These are phyloP conservation scores for Colletotrichum lini DNA, from an alignment of 2,329 filamentous ascomycete genomes.

Conservation along the genomic window DNA sequence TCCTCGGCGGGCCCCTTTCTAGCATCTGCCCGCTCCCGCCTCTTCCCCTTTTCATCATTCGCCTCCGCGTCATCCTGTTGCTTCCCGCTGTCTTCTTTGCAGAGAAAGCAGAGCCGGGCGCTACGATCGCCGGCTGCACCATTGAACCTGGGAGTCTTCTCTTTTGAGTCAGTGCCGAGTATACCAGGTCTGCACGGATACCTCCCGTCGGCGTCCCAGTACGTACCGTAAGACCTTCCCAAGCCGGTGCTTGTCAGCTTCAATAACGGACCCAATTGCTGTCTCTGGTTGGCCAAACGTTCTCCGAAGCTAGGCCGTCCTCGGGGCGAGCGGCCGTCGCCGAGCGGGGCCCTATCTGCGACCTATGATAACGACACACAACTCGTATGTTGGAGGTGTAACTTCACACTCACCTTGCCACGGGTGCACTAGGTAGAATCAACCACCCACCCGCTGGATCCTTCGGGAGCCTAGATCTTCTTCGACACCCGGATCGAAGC, in stretches of 20 bases:
- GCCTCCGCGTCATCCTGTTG: not conserved
- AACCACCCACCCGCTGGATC: not conserved
- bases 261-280: not conserved
- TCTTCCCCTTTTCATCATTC: not conserved
- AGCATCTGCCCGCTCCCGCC: not conserved
- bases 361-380: slow-evolving; percentile 9
- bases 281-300: not conserved
- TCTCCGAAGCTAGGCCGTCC: slow-evolving; percentile 23
- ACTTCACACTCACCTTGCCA: not conserved
- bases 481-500: not conserved
- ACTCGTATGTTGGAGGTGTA: not conserved
- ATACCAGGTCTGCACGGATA: too few species aligned
- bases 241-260: slow-evolving; percentile 1
- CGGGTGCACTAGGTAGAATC: not conserved
- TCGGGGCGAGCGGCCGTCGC: slow-evolving; percentile 17
- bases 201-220: not conserved
- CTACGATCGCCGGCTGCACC: not conserved
- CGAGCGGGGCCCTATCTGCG: slow-evolving; percentile 17
- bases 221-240: not conserved
- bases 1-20: slow-evolving; percentile 2
- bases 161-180: not conserved
- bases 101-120: not conserved
- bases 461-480: not conserved
- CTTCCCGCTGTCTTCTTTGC: slow-evolving; percentile 6
- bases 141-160: not conserved